A percentile compares a stretch with the other conserved stretches of the same genome.
Evolutionary conservation across 257 asterid species (phyloP).

Genomic region (Paulownia fortunei): DNA sequence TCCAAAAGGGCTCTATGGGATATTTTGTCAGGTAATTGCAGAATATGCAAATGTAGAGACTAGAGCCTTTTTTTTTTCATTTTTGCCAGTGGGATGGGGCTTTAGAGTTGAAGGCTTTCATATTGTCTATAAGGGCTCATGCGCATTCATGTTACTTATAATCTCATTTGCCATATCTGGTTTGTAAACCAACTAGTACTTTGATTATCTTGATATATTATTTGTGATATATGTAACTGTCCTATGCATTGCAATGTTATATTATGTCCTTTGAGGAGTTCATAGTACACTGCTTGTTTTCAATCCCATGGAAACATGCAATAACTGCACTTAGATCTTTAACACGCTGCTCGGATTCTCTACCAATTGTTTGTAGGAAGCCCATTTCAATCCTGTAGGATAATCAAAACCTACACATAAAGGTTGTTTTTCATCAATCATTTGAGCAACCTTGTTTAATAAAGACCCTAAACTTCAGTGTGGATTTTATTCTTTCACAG

Average conservation of each 20-base stretch:
- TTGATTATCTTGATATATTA: not conserved
- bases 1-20: constrained; percentile 86
- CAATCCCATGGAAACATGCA: not conserved
- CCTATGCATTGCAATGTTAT: not conserved
- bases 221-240: too few relatives aligned
- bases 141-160: not conserved
- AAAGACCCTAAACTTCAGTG: not conserved
- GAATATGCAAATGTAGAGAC: constrained; percentile 13
- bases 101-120: not conserved
- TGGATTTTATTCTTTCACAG: not conserved
- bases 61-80: constrained; percentile 1
- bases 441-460: not conserved
- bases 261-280: not conserved
- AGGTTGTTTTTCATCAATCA: not conserved
- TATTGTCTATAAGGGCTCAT: not conserved
- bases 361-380: not conserved
- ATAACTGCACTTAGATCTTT: not conserved
- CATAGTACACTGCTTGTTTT: not conserved
- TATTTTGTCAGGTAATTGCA: constrained; percentile 75
- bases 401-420: not conserved
- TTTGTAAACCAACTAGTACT: not conserved
- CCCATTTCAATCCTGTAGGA: not conserved
- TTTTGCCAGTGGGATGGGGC: not conserved
- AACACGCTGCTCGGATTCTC: not conserved
- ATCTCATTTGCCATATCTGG: not conserved